Base-by-base conservation (phyloP, 2,329 filamentous ascomycete species). In the Huntiella bhutanensis region DNA sequence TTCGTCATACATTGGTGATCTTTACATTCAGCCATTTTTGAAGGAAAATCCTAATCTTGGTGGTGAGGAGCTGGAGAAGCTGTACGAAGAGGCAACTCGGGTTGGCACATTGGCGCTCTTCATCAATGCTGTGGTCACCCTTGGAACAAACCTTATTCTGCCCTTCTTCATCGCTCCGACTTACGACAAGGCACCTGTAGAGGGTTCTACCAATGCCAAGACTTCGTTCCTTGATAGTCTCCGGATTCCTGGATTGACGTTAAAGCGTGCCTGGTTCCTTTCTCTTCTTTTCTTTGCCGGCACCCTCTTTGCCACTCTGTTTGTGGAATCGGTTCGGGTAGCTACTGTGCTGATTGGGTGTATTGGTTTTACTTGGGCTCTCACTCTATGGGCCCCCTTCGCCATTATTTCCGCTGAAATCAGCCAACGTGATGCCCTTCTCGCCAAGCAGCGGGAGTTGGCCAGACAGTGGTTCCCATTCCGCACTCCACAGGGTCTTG, bases 331-430 rank as follows among this genome's bases (percentile, higher is more conserved):
- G 2, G 77, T 85, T 5, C 66, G 73, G 48, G 74, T 70, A 7
- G 88, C 83, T 1, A 93, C 82, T 0, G 68, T 75, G 1, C 70
- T 94, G 33, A 80, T 94, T 47, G 83, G 78, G 1, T 64, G 91
- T 17, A 77, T 93, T 41, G 88, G 88, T 33, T 77, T 96, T 49
- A 86, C 84, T 1, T 96, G 88, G 88, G 86, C 87, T 16, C 66
- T 95, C 55, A 86, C 86, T 2, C 74, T 92, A 19, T 96, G 88
- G 88, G 88, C 87, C 0, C 88, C 88, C 0, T 96, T 88, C 65
- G 87, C 88, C 35, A 82, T 96, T 54, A 95, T 96, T 58, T 86
- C 84, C 40, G 84, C 84, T 4, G 88, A 96, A 60, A 87, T 96
- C 51, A 82, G 81, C 51, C 82, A 79, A 50, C 78, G 85, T 4